These are phyloP conservation scores for Colletotrichum navitas DNA, from an alignment of 2,329 filamentous ascomycete genomes.

Conservation along the genomic window DNA sequence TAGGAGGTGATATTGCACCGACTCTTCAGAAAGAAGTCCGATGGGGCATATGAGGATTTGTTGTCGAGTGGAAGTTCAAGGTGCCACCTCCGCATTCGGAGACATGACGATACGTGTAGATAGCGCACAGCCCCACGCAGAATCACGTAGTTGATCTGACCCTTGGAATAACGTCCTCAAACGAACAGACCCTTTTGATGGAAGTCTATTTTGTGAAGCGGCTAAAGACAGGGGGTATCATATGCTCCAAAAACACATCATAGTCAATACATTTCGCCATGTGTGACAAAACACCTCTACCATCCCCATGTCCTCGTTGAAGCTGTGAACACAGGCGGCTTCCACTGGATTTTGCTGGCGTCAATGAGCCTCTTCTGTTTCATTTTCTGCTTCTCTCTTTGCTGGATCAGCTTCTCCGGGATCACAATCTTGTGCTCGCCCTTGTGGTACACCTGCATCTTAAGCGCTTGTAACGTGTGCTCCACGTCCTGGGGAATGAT, in stretches of 20 bases:
- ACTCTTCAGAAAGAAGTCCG: not conserved
- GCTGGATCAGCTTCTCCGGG: slow-evolving; percentile 83
- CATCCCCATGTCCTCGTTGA: slow-evolving; percentile 95
- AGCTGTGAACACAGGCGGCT: slow-evolving; percentile 93
- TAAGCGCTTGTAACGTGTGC: slow-evolving; percentile 91
- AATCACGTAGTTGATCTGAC: not conserved
- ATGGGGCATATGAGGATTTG: slow-evolving; percentile 1
- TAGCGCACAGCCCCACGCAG: slow-evolving; percentile 21
- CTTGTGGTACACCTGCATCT: slow-evolving; percentile 96
- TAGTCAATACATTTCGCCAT: not conserved
- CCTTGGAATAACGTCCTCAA: not conserved
- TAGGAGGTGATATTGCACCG: not conserved
- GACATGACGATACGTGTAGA: slow-evolving; percentile 1
- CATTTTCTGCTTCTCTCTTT: slow-evolving; percentile 82
- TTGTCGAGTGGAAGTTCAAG: slow-evolving; percentile 23
- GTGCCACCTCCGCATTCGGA: slow-evolving; percentile 35
- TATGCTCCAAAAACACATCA: slow-evolving; percentile 33
- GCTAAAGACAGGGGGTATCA: slow-evolving; percentile 32
- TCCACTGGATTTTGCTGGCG: slow-evolving; percentile 87
- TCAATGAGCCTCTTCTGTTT: slow-evolving; percentile 86
- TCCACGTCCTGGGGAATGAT: slow-evolving; percentile 99
- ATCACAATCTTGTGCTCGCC: slow-evolving; percentile 97
- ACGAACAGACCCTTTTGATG: not conserved
- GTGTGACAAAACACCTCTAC: slow-evolving; percentile 59
- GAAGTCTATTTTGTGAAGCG: not conserved